Evolutionary conservation across 257 asterid genomes (phyloP).

Genomic region (Solanum paucissectum): DNA sequence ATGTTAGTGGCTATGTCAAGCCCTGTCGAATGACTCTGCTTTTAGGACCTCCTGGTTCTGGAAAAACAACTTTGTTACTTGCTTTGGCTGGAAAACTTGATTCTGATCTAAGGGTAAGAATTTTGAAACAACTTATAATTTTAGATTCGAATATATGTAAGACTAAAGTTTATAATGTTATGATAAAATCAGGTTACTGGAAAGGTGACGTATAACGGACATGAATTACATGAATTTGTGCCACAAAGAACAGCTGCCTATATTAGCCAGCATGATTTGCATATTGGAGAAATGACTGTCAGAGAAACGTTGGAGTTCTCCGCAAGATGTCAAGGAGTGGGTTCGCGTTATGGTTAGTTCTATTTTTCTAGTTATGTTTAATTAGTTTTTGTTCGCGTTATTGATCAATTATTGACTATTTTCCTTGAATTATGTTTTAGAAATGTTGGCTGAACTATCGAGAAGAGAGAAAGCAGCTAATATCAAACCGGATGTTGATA

Average conservation of each 20-base stretch:
- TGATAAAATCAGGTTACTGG: slow-evolving; percentile 32
- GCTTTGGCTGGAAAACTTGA: slow-evolving; percentile 74
- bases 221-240: slow-evolving; percentile 47
- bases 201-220: slow-evolving; percentile 54
- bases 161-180: neutral
- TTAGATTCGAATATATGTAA: neutral
- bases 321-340: slow-evolving; percentile 70
- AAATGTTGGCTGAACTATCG: slow-evolving; percentile 55
- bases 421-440: slow-evolving; percentile 19
- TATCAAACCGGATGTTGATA: slow-evolving; percentile 37
- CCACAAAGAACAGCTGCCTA: slow-evolving; percentile 54
- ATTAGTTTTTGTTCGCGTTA: neutral
- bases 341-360: slow-evolving; percentile 57
- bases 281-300: slow-evolving; percentile 67
- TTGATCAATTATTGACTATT: neutral
- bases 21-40: slow-evolving; percentile 59
- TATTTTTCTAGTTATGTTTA: neutral
- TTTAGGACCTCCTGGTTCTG: slow-evolving; percentile 69
- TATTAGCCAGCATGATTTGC: slow-evolving; percentile 61
- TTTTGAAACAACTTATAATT: neutral
- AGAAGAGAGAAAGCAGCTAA: slow-evolving; percentile 49
- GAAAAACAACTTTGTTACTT: slow-evolving; percentile 51
- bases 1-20: slow-evolving; percentile 54
- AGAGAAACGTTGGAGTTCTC: slow-evolving; percentile 67
- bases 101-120: slow-evolving; percentile 27